Percentiles rank a stretch among this genome's conserved stretches.
Evolutionary conservation across 2,329 filamentous ascomycete species (phyloP).

Genomic region (Aspergillus pseudonomiae): DNA sequence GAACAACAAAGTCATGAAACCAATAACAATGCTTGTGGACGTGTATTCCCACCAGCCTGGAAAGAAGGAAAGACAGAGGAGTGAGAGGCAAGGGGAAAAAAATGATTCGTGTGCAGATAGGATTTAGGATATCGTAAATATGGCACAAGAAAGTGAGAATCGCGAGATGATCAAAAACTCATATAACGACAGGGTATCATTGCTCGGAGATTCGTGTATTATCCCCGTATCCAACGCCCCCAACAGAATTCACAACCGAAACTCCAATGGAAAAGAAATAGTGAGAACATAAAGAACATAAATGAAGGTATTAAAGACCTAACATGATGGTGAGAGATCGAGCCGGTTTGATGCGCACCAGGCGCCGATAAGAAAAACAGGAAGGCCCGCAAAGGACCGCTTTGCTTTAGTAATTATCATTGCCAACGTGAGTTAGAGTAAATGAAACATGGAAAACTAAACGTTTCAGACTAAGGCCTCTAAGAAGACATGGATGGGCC

Average conservation of each 20-base stretch:
- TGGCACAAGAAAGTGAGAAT: conserved; percentile 23
- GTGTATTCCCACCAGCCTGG: conserved; percentile 15
- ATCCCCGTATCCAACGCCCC: conserved; percentile 42
- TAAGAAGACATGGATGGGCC: conserved; percentile 25
- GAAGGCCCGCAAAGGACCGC: not conserved
- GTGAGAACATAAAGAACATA: conserved; percentile 12
- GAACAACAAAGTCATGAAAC: conserved; percentile 16
- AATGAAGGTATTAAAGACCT: conserved; percentile 7
- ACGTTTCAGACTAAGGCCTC: conserved; percentile 8
- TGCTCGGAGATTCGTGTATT: conserved; percentile 46
- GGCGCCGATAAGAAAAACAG: conserved; percentile 16
- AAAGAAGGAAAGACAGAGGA: conserved; percentile 9
- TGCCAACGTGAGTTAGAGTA: not conserved
- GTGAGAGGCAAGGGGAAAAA: not conserved
- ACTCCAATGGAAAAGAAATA: conserved; percentile 14
- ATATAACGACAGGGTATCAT: conserved; percentile 43
- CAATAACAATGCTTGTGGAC: conserved; percentile 18
- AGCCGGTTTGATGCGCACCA: conserved; percentile 21
- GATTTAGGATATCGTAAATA: conserved; percentile 24
- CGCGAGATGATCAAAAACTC: conserved; percentile 16
- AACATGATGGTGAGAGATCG: conserved; percentile 4
- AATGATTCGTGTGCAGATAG: not conserved
- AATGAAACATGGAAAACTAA: conserved; percentile 20
- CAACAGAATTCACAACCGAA: conserved; percentile 2
- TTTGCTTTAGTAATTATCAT: not conserved